Conservation (phyloP, 176 grass and related monocot genomes). For the Alopecurus myosuroides region DNA sequence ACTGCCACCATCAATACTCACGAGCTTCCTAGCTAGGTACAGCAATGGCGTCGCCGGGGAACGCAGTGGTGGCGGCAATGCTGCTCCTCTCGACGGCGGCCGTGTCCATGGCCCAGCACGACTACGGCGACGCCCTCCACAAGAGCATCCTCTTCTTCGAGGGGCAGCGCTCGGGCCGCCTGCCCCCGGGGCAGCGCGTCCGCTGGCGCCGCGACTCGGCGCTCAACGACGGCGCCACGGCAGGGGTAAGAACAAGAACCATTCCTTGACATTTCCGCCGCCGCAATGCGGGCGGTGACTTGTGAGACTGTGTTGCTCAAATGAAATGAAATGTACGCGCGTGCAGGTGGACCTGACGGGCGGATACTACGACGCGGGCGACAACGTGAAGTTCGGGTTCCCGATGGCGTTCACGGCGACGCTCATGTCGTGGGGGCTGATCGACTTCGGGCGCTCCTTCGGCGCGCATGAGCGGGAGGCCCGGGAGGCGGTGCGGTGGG, state of each 20-base stretch:
- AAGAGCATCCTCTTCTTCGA: conserved; percentile 95
- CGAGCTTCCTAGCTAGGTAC: neutral
- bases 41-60: conserved; percentile 4
- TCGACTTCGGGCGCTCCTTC: conserved; percentile 71
- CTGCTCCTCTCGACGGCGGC: neutral
- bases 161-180: conserved; percentile 74
- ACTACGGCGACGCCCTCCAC: conserved; percentile 69
- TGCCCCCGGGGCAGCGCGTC: conserved; percentile 51
- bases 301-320: neutral
- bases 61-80: neutral
- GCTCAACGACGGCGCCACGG: conserved; percentile 60
- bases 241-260: conserved; percentile 20
- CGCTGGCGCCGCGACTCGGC: conserved; percentile 69
- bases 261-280: too few species aligned
- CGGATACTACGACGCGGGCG: conserved; percentile 94
- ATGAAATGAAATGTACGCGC: neutral
- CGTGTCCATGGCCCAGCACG: conserved; percentile 21
- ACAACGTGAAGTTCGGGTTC: conserved; percentile 98
- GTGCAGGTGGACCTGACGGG: conserved; percentile 69
- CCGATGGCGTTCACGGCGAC: conserved; percentile 94
- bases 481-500: conserved; percentile 50
- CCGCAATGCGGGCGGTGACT: neutral
- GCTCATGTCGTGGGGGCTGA: conserved; percentile 83
- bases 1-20: neutral
- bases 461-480: conserved; percentile 53